Base-by-base conservation (phyloP, 345 rosid genomes). In the Alliaria petiolata region DNA sequence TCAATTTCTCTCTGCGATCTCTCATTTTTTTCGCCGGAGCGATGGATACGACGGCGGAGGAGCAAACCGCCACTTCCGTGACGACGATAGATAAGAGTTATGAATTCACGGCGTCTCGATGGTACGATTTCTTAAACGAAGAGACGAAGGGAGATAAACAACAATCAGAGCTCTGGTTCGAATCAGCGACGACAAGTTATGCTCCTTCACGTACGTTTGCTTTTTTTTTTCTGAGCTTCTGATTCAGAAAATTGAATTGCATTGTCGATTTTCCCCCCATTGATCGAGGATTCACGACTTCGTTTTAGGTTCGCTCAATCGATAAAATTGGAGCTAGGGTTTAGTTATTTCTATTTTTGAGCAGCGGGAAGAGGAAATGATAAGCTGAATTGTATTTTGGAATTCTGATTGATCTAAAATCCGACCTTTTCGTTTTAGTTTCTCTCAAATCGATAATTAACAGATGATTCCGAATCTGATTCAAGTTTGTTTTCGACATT, bases 171-270 rank as follows among this genome's bases (percentile, higher is more conserved):
- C 4, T 26, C 28, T 26, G 4, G 4, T 26, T 26, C 4, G 28
- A 26, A 26, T 26, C 28, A 26, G 2, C n/a, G n/a, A 76, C 80
- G 39, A n/a, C n/a, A n/a, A 73, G 82, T 77, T 78, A 87, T 65
- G 90, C 85, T 10, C 89, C 90, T 67, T 87, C 96, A 12, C 91
- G 97, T 91, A 81, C 6, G 96, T 81, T 46, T 44, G 56, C 4
- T 3, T 46, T 22, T 22, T 22, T 22, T n/a, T n/a, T n/a, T 22
- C 25, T 22, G 25, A 3, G 25, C 25, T n/a, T 22, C 25, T 22
- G 25, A 22, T 22, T 22, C 2, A 22, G 25, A 22, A 22, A 22
- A 22, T 22, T 22, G 25, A 22, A 22, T 22, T 22, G 25, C 25
- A 3, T 22, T 51, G 15, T 26, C 30, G 30, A 26, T 26, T 26